Conservation (phyloP, 2,329 filamentous ascomycete genomes). For the Penicillium psychrosexuale region DNA sequence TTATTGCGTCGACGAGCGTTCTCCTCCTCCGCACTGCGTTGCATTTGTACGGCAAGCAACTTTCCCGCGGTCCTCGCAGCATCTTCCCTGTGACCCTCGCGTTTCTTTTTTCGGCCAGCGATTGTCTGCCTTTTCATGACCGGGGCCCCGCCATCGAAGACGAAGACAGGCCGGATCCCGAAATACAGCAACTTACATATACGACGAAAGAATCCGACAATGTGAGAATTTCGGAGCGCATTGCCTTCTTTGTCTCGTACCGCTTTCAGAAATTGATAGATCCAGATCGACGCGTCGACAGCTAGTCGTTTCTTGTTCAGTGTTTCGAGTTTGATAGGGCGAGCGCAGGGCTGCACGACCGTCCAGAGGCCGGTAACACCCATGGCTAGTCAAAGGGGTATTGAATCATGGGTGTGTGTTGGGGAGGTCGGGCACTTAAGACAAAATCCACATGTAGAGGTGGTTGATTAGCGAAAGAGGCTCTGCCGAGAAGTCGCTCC, state of each 20-base stretch:
- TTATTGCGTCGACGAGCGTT: constrained; percentile 56
- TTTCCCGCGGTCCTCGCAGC: constrained; percentile 87
- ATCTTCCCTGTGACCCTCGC: constrained; percentile 90
- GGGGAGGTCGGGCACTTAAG: not conserved
- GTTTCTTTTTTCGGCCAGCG: constrained; percentile 67
- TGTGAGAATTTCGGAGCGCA: constrained; percentile 88
- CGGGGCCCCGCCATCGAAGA: constrained; percentile 95
- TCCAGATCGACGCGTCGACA: constrained; percentile 98
- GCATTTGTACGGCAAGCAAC: constrained; percentile 89
- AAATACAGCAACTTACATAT: constrained; percentile 98
- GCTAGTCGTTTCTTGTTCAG: constrained; percentile 94
- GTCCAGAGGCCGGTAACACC: constrained; percentile 98
- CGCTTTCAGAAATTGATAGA: constrained; percentile 98
- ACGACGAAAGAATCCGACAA: constrained; percentile 95
- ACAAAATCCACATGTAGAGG: not conserved
- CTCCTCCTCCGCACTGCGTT: constrained; percentile 83
- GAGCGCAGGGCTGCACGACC: constrained; percentile 88
- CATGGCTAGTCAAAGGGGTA: constrained; percentile 55
- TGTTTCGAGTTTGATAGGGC: constrained; percentile 92
- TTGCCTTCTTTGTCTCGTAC: constrained; percentile 98
- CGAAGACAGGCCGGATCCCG: constrained; percentile 93
- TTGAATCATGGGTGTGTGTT: not conserved
- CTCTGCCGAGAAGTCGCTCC: not conserved
- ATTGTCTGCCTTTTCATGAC: constrained; percentile 89
- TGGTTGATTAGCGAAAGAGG: not conserved